A percentile compares a stretch with the other conserved stretches of the same genome.
phyloP scores from a whole-genome alignment of 1,284 basidiomycete species.

The Farysia itapuensis region DNA sequence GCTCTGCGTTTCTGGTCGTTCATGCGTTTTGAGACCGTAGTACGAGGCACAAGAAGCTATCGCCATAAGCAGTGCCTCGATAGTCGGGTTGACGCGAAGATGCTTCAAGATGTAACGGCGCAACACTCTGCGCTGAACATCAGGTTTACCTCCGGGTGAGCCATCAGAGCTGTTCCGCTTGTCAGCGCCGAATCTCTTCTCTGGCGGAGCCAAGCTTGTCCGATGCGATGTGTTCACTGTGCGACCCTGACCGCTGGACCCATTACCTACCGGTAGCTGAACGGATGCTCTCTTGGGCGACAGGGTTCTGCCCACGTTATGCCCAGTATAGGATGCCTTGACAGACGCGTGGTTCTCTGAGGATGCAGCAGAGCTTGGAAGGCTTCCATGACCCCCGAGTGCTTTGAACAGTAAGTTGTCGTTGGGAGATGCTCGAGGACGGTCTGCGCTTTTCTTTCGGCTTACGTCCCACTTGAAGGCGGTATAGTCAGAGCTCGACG shows the following conservation, averaged over 20 bases:
- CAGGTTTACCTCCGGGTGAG: not conserved
- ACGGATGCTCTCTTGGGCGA: slow-evolving; percentile 11
- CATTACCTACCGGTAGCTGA: slow-evolving; percentile 1
- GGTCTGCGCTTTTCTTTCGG: slow-evolving; percentile 19
- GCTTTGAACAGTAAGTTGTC: slow-evolving; percentile 7
- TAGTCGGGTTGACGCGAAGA: slow-evolving; percentile 18
- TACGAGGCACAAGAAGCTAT: slow-evolving; percentile 23
- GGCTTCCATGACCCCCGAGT: not conserved
- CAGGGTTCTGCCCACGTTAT: not conserved
- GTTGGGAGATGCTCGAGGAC: slow-evolving; percentile 7
- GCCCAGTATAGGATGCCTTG: not conserved
- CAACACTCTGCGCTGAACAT: not conserved
- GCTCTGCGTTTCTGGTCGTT: slow-evolving; percentile 18
- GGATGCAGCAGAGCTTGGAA: not conserved
- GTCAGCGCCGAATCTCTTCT: not conserved
- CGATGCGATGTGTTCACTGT: not conserved
- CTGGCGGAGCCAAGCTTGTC: not conserved
- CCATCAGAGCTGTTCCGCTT: not conserved
- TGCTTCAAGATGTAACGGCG: slow-evolving; percentile 6
- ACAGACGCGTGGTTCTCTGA: not conserved
- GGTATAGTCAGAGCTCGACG: slow-evolving; percentile 32
- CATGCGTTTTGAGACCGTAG: slow-evolving; percentile 21
- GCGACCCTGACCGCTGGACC: not conserved
- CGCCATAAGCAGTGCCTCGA: slow-evolving; percentile 29
- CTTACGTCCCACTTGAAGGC: slow-evolving; percentile 45